Evolutionary conservation across 2,329 filamentous ascomycete genomes (phyloP).

Genomic region (Biscogniauxia marginata): DNA sequence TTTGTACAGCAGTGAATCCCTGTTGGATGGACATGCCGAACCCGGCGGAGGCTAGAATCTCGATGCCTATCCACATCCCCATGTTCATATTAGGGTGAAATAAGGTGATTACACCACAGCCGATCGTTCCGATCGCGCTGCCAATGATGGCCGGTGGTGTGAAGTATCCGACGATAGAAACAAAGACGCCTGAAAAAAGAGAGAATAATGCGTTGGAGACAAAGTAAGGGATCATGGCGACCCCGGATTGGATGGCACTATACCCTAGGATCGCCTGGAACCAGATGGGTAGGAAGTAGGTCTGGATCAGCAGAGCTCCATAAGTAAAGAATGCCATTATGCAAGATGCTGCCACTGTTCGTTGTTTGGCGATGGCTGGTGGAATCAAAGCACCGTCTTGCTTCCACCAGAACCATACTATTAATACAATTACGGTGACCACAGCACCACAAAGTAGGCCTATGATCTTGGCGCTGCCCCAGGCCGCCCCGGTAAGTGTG

Average conservation of each 20-base stretch:
- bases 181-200: conserved; percentile 23
- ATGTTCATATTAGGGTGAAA: conserved; percentile 32
- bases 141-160: conserved; percentile 25
- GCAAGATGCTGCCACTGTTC: conserved; percentile 40
- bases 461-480: conserved; percentile 44
- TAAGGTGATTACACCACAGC: conserved; percentile 37
- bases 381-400: conserved; percentile 44
- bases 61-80: conserved; percentile 35
- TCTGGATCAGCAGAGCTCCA: conserved; percentile 41
- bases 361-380: conserved; percentile 41
- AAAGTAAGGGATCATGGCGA: conserved; percentile 27
- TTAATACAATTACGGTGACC: conserved; percentile 30
- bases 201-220: conserved; percentile 25
- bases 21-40: conserved; percentile 41
- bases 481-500: conserved; percentile 43
- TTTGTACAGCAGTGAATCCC: conserved; percentile 39
- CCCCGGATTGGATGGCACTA: conserved; percentile 24
- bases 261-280: conserved; percentile 36
- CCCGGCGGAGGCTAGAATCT: conserved; percentile 35
- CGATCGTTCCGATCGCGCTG: conserved; percentile 32
- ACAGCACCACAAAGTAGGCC: conserved; percentile 32
- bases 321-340: conserved; percentile 41
- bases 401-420: conserved; percentile 36
- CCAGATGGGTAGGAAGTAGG: conserved; percentile 47
- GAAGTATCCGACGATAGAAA: conserved; percentile 26